Evolutionary conservation across 352 stramenopile species (phyloP), one percentile per base, ranked within the genome.

Genomic region (Achlya hypogyna): DNA sequence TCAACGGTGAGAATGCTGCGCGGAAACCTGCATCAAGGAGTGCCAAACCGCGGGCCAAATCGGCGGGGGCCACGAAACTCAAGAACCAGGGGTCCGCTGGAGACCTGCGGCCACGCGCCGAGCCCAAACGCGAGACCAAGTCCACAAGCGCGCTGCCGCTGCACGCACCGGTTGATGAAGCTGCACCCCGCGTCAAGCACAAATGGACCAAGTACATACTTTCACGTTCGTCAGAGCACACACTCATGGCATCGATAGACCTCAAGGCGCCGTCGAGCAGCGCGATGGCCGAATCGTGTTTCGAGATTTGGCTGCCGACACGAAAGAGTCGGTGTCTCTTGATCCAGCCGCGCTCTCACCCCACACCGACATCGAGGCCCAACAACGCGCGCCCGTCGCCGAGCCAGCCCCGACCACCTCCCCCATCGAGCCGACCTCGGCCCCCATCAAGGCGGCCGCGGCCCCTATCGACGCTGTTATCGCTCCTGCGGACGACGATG

Each of bases 1-100:
- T 93, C 58, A 93, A 93, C 52, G 82, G 86, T 1, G 75, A 82
- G 1, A 52, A 67, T 22, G 60, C 60, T 5, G 22, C 40, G 23
- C 38, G 60, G 32, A 67, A 67, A 16, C 42, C 31, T 62, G 42
- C 4, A 62, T n/a, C n/a, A n/a, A n/a, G n/a, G n/a, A n/a, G n/a
- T n/a, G n/a, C n/a, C n/a, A n/a, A n/a, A n/a, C 35, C 56, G 1
- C 40, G 40, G 20, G 34, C 43, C 31, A 60, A 60, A 31, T 40
- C 53, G 16, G 51, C 64, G 12, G 66, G 66, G 31, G 64, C 64
- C 9, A 67, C 32, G 6, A 64, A 70, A 20, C 32, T 66, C 9
- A 62, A 69, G 22, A 53, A 28, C 22, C 27, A 4, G 28, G 14
- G 9, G 40, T 28, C 12, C 25, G 53, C 35, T 9, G 25, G 9